Evolutionary conservation across 768 basidiomycete species (phyloP).

Genomic region (Trametes cubensis): DNA sequence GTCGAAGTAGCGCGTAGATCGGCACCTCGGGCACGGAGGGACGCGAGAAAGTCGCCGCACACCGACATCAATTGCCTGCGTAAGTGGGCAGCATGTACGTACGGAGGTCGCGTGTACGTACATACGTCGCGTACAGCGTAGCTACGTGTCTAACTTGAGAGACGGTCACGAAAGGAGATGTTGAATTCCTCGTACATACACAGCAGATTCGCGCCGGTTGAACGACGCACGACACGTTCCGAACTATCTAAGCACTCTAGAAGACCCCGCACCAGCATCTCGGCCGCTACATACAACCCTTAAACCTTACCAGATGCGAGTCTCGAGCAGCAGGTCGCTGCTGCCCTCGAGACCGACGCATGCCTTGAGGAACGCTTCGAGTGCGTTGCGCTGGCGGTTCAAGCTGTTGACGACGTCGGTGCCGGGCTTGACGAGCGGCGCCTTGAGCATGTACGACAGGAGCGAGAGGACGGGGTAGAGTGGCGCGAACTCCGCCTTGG

Average conservation of each 20-base stretch:
- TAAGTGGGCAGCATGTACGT: too few species aligned
- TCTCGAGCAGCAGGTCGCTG: conserved; percentile 84
- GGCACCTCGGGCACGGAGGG: too few species aligned
- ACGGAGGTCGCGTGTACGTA: too few species aligned
- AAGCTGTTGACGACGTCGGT: conserved; percentile 95
- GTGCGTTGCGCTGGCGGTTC: conserved; percentile 91
- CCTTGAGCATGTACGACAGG: conserved; percentile 97
- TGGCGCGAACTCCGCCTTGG: conserved; percentile 68
- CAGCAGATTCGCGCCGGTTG: neutral
- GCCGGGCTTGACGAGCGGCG: conserved; percentile 93
- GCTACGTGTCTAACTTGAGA: too few species aligned
- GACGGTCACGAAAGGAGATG: too few species aligned
- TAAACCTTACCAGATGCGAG: conserved; percentile 79
- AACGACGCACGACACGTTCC: neutral
- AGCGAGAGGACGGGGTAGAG: conserved; percentile 92
- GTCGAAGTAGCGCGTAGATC: too few species aligned
- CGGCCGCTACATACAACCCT: neutral
- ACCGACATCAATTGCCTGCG: too few species aligned
- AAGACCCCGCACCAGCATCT: neutral
- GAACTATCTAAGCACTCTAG: neutral
- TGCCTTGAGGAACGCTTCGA: conserved; percentile 93
- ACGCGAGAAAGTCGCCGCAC: too few species aligned
- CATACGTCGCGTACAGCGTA: too few species aligned
- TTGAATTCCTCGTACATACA: too few species aligned
- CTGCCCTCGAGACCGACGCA: conserved; percentile 85